Evolutionary conservation across 2,329 filamentous ascomycete species (phyloP).

Genomic region (Talaromyces pinophilus): DNA sequence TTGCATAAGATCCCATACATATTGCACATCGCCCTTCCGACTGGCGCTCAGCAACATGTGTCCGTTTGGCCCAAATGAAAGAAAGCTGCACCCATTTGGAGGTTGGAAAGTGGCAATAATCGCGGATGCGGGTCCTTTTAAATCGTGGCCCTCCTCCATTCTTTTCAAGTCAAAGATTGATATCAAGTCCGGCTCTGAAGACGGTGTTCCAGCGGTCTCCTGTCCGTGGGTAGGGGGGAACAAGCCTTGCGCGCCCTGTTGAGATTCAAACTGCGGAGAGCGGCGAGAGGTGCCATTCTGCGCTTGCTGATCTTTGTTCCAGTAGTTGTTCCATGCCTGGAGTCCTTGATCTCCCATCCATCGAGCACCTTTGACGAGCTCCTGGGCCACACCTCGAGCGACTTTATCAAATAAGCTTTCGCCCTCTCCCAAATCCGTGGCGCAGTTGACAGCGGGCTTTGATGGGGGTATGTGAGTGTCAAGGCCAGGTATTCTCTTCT

Average conservation of each 20-base stretch:
- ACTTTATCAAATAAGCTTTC: conserved; percentile 52
- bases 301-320: conserved; percentile 46
- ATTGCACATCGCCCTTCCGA: conserved; percentile 53
- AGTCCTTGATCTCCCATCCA: conserved; percentile 54
- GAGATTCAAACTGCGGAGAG: conserved; percentile 34
- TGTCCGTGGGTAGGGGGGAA: conserved; percentile 52
- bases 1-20: conserved; percentile 55
- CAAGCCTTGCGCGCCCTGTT: conserved; percentile 36
- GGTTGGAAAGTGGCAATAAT: conserved; percentile 50
- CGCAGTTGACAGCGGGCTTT: conserved; percentile 46
- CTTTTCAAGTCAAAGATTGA: conserved; percentile 50
- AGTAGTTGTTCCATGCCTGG: conserved; percentile 54
- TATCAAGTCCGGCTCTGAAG: conserved; percentile 47
- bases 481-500: conserved; percentile 43
- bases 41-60: conserved; percentile 51
- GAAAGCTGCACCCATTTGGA: conserved; percentile 52
- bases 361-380: conserved; percentile 50
- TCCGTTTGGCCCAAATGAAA: conserved; percentile 52
- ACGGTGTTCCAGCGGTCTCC: conserved; percentile 38
- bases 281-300: conserved; percentile 35
- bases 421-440: conserved; percentile 49
- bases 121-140: conserved; percentile 36
- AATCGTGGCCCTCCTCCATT: conserved; percentile 44
- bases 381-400: conserved; percentile 52
- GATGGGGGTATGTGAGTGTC: conserved; percentile 46